A percentile compares a stretch with the other conserved stretches of the same genome.
Evolutionary conservation across 2,329 filamentous ascomycete species (phyloP).

Genomic region (Ascochyta viciae-villosae): DNA sequence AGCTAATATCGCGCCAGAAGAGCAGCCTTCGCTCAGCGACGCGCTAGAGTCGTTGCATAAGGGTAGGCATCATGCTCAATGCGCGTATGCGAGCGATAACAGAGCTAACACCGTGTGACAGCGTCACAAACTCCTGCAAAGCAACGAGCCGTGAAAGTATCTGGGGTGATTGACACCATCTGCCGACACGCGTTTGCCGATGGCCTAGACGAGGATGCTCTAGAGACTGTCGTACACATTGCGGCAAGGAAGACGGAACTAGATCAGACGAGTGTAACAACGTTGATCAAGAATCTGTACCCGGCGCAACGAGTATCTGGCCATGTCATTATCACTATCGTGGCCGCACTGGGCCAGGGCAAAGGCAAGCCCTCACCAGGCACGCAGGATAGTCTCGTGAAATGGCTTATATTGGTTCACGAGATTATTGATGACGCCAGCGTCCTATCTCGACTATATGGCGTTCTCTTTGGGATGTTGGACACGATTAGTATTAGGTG

Average conservation of each 20-base stretch:
- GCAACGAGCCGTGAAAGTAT: constrained; percentile 68
- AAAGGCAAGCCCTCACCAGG: constrained; percentile 74
- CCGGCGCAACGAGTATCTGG: constrained; percentile 70
- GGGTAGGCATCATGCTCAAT: constrained; percentile 35
- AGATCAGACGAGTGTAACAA: constrained; percentile 76
- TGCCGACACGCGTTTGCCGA: constrained; percentile 69
- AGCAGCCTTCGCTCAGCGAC: constrained; percentile 41
- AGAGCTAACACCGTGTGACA: constrained; percentile 36
- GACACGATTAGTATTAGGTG: constrained; percentile 79
- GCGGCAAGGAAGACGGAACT: constrained; percentile 71
- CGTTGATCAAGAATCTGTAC: constrained; percentile 76
- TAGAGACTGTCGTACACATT: constrained; percentile 71
- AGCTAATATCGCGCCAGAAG: constrained; percentile 39
- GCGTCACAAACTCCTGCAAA: constrained; percentile 63
- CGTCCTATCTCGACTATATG: constrained; percentile 73
- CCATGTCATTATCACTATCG: constrained; percentile 67
- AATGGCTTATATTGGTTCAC: constrained; percentile 80
- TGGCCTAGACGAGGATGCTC: constrained; percentile 67
- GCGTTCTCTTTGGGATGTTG: constrained; percentile 79
- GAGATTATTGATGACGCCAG: constrained; percentile 70
- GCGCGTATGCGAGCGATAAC: constrained; percentile 21
- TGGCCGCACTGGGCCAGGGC: constrained; percentile 79
- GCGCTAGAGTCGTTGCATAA: constrained; percentile 47
- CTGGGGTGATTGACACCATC: constrained; percentile 69
- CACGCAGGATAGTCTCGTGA: constrained; percentile 74